Evolutionary conservation across 2,329 filamentous ascomycete genomes (phyloP).

Genomic region (Xylaria hypoxylon): DNA sequence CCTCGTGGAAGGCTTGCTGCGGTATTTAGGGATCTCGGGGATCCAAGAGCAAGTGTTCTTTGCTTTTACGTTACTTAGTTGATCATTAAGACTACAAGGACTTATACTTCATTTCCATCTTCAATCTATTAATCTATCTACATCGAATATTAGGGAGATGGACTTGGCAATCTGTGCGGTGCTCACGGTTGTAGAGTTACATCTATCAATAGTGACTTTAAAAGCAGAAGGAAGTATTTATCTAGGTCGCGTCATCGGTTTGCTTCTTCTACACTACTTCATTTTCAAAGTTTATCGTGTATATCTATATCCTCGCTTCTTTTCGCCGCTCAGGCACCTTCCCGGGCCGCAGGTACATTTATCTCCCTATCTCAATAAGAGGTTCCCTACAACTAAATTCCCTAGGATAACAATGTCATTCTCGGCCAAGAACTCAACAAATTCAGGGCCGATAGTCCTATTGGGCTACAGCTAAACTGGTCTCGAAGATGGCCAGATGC

Average conservation of each 20-base stretch:
- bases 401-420: conserved; percentile 54
- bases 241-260: not conserved
- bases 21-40: not conserved
- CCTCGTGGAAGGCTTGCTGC: not conserved
- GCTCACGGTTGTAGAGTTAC: conserved; percentile 34
- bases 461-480: conserved; percentile 49
- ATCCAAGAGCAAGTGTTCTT: not conserved
- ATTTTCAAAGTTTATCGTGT: conserved; percentile 51
- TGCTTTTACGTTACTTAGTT: not conserved
- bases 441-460: conserved; percentile 47
- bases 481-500: conserved; percentile 50
- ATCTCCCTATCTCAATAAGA: not conserved
- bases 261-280: conserved; percentile 38
- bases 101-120: not conserved
- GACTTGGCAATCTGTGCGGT: conserved; percentile 35
- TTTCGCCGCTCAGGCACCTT: conserved; percentile 59
- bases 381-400: not conserved
- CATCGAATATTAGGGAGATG: conserved; percentile 28
- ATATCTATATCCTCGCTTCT: conserved; percentile 57
- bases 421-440: conserved; percentile 56
- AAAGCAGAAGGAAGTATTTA: not conserved
- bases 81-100: not conserved
- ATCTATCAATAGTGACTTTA: conserved; percentile 2
- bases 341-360: conserved; percentile 57
- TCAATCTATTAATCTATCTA: not conserved